Base-by-base conservation (phyloP, 208 protist genomes). In the Herpetomonas muscarum region DNA sequence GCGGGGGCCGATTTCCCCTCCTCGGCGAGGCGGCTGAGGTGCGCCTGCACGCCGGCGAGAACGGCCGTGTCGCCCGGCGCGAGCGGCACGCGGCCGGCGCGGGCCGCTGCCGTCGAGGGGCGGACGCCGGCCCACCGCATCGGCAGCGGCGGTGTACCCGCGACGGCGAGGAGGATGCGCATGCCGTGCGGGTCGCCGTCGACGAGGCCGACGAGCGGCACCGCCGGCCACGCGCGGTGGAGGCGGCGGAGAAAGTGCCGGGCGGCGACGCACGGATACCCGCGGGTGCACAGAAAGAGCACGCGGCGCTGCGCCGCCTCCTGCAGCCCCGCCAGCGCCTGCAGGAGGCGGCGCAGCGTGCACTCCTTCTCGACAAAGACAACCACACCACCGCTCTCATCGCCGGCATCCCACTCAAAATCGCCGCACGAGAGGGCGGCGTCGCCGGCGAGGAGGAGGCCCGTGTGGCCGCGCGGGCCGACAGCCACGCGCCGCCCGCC, bases 151-250 rank as follows among this genome's bases (percentile, higher is more conserved):
- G 19, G 26, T 12, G 53, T 25, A 13, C 41, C 0, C 15, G 3
- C 31, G n/a, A 49, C 19, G 41, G 77, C 82, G 13, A 94, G 70
- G 13, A 71, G 61, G 39, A 94, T 94, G 49, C 61, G 58, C 36
- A 94, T 22, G 1, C 87, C 87, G 42, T 94, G 84, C 21, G 85
- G 81, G 58, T 94, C 87, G 6, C 84, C 87, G 39, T 94, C 87
- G 3, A 90, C 84, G 25, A 94, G 70, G 15, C 58, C 63, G 54
- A 77, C 41, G 32, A 91, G 49, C 22, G 77, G 76, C 21, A 91
- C 32, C 3, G 22, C 6, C 4, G 81, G 79, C 56, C 66, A 62
- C 36, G 62, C 55, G 6, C 55, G 59, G 64, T 89, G 80, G 17
- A 81, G 32, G 26, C 71, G 74, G 10, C 58, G 76, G 25, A 92